A percentile compares a stretch with the other conserved stretches of the same genome.
phyloP scores from a whole-genome alignment of 768 basidiomycete species.

The Suillus hirtellus region DNA sequence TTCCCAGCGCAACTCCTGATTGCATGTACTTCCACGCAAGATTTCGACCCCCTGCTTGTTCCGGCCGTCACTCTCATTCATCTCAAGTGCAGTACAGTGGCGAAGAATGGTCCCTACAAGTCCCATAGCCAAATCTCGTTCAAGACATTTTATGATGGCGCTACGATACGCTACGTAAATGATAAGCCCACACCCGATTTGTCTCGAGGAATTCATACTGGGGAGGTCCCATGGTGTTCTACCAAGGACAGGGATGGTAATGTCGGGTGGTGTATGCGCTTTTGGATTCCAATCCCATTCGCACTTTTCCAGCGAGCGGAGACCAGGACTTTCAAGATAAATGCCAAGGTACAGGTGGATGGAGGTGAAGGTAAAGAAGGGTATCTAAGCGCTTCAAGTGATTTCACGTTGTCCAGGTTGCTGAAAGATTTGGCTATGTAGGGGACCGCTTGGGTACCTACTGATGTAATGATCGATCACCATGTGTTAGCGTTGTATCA shows the following conservation, averaged over 20 bases:
- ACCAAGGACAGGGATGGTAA: background rate
- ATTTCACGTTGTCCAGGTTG: conserved; percentile 47
- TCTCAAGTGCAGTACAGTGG: conserved; percentile 16
- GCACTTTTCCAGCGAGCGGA: conserved; percentile 48
- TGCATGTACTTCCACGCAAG: conserved; percentile 17
- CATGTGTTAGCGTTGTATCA: background rate
- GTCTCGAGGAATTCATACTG: conserved; percentile 23
- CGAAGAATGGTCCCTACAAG: background rate
- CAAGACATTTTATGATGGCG: background rate
- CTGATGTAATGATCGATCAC: background rate
- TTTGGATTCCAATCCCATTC: conserved; percentile 45
- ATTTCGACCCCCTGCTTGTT: conserved; percentile 13
- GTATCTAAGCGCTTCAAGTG: conserved; percentile 23
- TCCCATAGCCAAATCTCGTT: background rate
- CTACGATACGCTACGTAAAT: conserved; percentile 8
- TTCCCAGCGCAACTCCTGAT: conserved; percentile 27
- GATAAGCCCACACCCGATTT: background rate
- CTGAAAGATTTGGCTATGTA: conserved; percentile 17
- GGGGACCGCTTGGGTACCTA: background rate
- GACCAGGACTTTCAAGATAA: conserved; percentile 43
- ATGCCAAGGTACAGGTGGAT: conserved; percentile 38
- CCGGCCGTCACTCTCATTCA: conserved; percentile 21
- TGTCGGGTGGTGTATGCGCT: conserved; percentile 28
- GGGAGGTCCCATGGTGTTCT: conserved; percentile 14
- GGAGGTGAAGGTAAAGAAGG: conserved; percentile 12